These are phyloP conservation scores for Trichoderma orchidacearum DNA, from an alignment of 495 filamentous ascomycete species.

Conservation along the genomic window DNA sequence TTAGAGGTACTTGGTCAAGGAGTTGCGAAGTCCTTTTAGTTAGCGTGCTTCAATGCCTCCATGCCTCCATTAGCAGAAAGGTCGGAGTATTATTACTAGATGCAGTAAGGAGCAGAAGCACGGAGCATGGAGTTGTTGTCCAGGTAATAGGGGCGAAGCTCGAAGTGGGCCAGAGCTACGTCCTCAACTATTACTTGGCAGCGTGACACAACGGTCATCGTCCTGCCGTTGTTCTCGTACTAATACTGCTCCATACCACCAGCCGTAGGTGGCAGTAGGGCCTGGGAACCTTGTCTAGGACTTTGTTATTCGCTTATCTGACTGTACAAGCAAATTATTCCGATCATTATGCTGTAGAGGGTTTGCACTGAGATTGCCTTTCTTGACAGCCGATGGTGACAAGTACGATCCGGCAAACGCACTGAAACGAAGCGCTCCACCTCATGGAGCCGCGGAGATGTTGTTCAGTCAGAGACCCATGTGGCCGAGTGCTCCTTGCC, in stretches of 20 bases:
- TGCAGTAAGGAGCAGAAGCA: no score
- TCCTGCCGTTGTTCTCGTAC: no score
- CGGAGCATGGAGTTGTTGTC: no score
- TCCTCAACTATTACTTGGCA: not conserved
- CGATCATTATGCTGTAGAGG: not conserved
- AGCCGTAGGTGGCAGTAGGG: not conserved
- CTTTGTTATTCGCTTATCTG: not conserved
- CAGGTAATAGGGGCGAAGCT: not conserved
- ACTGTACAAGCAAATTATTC: not conserved
- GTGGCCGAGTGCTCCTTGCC: not conserved
- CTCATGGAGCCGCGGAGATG: not conserved
- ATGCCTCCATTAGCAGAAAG: no score
- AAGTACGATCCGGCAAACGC: not conserved
- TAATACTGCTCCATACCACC: not conserved
- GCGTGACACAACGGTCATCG: not conserved
- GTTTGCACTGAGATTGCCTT: not conserved
- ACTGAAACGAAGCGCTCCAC: not conserved
- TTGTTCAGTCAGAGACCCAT: not conserved
- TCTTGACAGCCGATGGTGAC: not conserved
- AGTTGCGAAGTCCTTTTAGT: no score
- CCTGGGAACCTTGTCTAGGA: not conserved
- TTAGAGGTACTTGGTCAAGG: not conserved
- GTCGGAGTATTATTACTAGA: no score
- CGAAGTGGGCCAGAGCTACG: not conserved
- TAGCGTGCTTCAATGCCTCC: no score